Evolutionary conservation across 192 early-diverging fungal genomes (phyloP), one percentile per base, ranked within the genome.

Genomic region (Coemansia asiatica): DNA sequence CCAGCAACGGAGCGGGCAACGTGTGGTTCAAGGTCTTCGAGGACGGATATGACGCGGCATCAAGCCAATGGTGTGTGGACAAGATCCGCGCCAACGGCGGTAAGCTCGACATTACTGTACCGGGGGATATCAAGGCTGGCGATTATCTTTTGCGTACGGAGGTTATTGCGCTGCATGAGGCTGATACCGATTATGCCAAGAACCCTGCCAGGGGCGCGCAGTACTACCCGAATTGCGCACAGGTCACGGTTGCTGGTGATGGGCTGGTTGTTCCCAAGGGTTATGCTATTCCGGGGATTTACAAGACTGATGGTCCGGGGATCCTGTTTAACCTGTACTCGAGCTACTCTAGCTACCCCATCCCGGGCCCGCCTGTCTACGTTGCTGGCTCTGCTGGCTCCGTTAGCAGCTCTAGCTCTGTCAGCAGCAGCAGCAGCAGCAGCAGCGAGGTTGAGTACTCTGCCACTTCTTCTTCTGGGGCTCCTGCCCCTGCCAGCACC

Each of bases 1-100:
- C 29, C 13, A 51, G 47, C 62, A 63, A 63, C 36, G 62, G 62
- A 16, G 16, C 8, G 22, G 62, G 62, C 36, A 28, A 63, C 22
- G 62, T 63, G 1, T 63, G 62, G 62, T 63, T 63, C 62, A 63
- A 63, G 62, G 31, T 63, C 36, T 63, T 54, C 28, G 53, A 63
- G 48, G 62, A 63, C 22, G 62, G 53, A 22, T 63, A 63, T 28
- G 62, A 63, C 35, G 50, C 49, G 22, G 26, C 19, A 5, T 38
- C 27, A 1, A 15, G 25, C 12, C 6, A 54, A 38, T 63, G 62
- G 62, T 63, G 62, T 22, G 53, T 55, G 48, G 23, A 63, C 50
- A 63, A 63, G 48, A 33, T 63, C 62, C 27, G 46, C 29, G 62
- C 16, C 18, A 63, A 51, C 49, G 22, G 49, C 33, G 62, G 62